Evolutionary conservation across 2,329 filamentous ascomycete genomes (phyloP).

Genomic region (Botrytis elliptica): DNA sequence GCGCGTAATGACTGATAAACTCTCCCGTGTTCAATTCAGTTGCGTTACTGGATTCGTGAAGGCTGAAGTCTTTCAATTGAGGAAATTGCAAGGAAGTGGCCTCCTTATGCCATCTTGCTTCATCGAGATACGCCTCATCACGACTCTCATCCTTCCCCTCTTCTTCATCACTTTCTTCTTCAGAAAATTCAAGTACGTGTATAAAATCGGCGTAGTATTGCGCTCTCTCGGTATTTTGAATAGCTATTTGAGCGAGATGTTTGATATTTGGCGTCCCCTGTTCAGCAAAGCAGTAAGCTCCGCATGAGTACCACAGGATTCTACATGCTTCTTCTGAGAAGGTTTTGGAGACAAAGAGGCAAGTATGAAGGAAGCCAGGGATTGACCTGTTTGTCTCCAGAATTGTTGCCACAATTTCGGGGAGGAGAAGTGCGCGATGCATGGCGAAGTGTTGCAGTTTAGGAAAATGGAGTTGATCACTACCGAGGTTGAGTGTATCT

Average conservation of each 20-base stretch:
- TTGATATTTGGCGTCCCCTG: neutral
- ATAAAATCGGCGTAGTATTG: constrained; percentile 13
- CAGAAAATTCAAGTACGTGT: neutral
- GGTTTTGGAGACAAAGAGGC: constrained; percentile 4
- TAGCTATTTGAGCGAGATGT: neutral
- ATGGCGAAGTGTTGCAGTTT: neutral
- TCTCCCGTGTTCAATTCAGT: neutral
- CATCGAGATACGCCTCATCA: neutral
- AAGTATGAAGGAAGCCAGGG: neutral
- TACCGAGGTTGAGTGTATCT: neutral
- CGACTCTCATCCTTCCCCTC: neutral
- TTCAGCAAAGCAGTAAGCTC: neutral
- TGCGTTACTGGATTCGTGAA: neutral
- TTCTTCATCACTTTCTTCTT: neutral
- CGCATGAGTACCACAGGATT: constrained; percentile 2
- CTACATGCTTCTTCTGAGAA: constrained; percentile 12
- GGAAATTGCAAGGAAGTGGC: neutral
- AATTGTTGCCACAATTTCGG: constrained; percentile 1
- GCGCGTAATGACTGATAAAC: neutral
- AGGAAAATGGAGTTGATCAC: neutral
- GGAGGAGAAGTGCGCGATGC: constrained; percentile 3
- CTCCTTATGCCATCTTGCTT: neutral
- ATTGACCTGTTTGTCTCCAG: neutral
- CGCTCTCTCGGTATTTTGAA: neutral
- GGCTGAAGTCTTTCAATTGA: neutral